These are phyloP conservation scores for Aspergillus awamori DNA, from an alignment of 2,329 filamentous ascomycete species.

Conservation along the genomic window DNA sequence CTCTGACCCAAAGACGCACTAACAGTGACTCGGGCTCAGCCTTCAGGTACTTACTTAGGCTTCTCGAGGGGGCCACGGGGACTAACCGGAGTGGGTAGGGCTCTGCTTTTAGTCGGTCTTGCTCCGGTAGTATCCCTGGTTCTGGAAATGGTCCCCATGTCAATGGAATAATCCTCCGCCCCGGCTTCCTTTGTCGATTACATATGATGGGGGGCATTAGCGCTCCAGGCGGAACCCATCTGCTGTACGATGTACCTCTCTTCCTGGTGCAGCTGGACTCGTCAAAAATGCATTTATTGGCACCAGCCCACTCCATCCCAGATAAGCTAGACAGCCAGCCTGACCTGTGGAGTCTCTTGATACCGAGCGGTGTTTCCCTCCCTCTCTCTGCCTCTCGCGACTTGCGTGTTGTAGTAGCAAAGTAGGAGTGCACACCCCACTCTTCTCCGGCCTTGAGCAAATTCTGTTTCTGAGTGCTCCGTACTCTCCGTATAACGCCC, in stretches of 20 bases:
- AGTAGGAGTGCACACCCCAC: not conserved
- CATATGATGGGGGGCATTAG: not conserved
- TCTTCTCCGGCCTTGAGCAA: not conserved
- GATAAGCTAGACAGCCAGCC: slow-evolving; percentile 3
- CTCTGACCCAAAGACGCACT: not conserved
- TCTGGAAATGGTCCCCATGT: slow-evolving; percentile 17
- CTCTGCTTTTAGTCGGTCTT: not conserved
- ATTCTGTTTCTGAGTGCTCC: slow-evolving; percentile 3
- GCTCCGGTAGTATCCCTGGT: slow-evolving; percentile 9
- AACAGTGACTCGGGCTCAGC: slow-evolving; percentile 2
- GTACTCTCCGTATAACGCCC: not conserved
- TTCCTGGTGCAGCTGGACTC: slow-evolving; percentile 16
- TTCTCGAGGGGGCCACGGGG: not conserved
- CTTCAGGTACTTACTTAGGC: slow-evolving; percentile 6
- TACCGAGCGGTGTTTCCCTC: slow-evolving; percentile 7
- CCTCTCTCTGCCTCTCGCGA: not conserved
- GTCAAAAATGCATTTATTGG: slow-evolving; percentile 18
- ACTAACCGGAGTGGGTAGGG: slow-evolving; percentile 2
- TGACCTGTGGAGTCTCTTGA: slow-evolving; percentile 4
- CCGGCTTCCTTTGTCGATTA: not conserved
- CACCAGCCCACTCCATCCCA: not conserved
- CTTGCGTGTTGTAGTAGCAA: not conserved
- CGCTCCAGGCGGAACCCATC: slow-evolving; percentile 13
- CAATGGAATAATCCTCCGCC: slow-evolving; percentile 13
- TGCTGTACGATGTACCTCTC: slow-evolving; percentile 6